Conservation (phyloP, 768 basidiomycete species). For the Boletus huronensis region DNA sequence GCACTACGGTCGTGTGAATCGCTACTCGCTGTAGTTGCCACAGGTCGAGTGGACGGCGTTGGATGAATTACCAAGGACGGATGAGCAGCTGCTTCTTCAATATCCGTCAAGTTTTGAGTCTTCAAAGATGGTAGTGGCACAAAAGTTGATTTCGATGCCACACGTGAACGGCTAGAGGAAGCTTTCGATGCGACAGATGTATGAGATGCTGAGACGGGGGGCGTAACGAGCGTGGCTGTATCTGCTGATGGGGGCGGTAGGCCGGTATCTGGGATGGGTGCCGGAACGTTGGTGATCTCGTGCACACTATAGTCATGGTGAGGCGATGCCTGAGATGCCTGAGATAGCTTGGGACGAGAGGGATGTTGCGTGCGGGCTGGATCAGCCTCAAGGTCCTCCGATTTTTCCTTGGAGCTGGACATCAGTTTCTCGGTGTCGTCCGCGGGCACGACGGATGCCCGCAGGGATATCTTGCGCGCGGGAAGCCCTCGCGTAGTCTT, state of each 20-base stretch:
- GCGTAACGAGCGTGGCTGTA: slow-evolving; percentile 1
- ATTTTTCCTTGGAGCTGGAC: slow-evolving; percentile 1
- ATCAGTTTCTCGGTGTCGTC: slow-evolving; percentile 27
- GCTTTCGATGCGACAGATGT: slow-evolving; percentile 22
- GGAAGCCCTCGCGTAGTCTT: slow-evolving; percentile 3
- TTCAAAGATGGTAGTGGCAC: slow-evolving; percentile 28
- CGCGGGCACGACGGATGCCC: slow-evolving; percentile 2
- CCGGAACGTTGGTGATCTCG: slow-evolving; percentile 29
- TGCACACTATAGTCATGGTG: slow-evolving; percentile 27
- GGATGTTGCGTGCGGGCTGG: not conserved
- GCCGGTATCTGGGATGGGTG: slow-evolving; percentile 31
- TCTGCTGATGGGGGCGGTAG: slow-evolving; percentile 24
- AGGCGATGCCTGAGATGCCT: slow-evolving; percentile 8
- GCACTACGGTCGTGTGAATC: slow-evolving; percentile 4
- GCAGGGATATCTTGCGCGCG: slow-evolving; percentile 8
- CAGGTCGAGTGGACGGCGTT: slow-evolving; percentile 5
- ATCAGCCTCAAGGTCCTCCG: not conserved
- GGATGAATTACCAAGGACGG: slow-evolving; percentile 7
- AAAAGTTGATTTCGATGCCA: slow-evolving; percentile 23
- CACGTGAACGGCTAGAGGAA: slow-evolving; percentile 9
- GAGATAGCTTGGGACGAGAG: slow-evolving; percentile 11
- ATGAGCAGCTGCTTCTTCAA: slow-evolving; percentile 14
- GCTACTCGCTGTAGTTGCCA: not conserved
- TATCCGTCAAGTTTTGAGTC: slow-evolving; percentile 25
- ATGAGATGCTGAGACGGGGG: slow-evolving; percentile 20